A percentile compares a stretch with the other conserved stretches of the same genome.
phyloP scores from a whole-genome alignment of 2,329 filamentous ascomycete species.

The Aphanocladium album region DNA sequence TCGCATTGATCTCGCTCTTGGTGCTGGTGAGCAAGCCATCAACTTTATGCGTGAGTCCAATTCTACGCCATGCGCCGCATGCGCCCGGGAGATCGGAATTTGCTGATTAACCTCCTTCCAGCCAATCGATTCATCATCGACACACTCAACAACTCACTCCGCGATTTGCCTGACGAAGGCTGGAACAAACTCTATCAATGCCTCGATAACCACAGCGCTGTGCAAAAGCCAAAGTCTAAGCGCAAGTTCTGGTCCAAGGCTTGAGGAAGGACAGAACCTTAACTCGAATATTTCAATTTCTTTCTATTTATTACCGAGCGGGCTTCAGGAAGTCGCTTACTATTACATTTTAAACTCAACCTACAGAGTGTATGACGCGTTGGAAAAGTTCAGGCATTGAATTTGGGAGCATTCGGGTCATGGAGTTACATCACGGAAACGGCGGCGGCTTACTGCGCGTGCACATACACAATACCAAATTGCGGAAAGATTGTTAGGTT shows the following conservation, averaged over 20 bases:
- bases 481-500: not conserved
- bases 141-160: conserved; percentile 33
- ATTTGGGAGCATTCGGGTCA: not conserved
- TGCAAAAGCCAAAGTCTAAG: conserved; percentile 19
- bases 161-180: conserved; percentile 32
- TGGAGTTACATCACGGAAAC: not conserved
- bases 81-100: too few relatives aligned
- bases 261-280: not conserved
- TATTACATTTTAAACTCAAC: not conserved
- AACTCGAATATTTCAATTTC: not conserved
- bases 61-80: not conserved
- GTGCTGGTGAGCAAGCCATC: conserved; percentile 34
- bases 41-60: conserved; percentile 37
- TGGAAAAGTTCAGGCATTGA: not conserved
- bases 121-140: conserved; percentile 38
- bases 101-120: conserved; percentile 15
- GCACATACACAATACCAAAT: not conserved
- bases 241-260: conserved; percentile 24
- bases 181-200: conserved; percentile 30
- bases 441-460: not conserved
- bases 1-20: conserved; percentile 42
- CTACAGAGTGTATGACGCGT: not conserved
- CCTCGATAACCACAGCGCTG: conserved; percentile 18
- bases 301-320: not conserved
- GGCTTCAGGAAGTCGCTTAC: not conserved